Base-by-base conservation (phyloP, 1,284 basidiomycete genomes). In the Moniliophthora roreri region DNA sequence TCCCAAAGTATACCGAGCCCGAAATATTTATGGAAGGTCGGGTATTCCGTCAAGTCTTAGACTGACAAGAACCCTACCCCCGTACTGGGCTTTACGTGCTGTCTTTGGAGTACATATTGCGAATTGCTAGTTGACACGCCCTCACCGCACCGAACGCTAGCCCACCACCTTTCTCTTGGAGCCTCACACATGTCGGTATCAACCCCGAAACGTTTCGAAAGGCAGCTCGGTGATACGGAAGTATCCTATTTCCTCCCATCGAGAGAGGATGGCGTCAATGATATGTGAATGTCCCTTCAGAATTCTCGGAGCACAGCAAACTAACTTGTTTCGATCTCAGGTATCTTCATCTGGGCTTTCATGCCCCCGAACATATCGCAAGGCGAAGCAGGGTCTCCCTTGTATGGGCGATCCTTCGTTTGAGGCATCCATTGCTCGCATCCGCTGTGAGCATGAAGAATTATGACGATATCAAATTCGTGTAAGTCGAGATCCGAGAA, bases 251-350 rank as follows among this genome's bases (percentile, higher is more conserved):
- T 80, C 63, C 74, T 91, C 9, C 89, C 87, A 1, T 83, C 84
- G 3, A 77, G 89, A 18, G 81, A 81, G 46, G 79, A 74, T 54
- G 90, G 90, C 11, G 89, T 91, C 23, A 92, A 92, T 61, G 90
- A 93, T 66, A 91, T 92, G 90, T 90, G 63, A 54, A 78, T 64
- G n/a, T 16, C 16, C 10, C 28, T 13, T n/a, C 21, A 38, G 15
- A 16, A 6, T 52, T 32, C 8, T 28, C 24, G 46, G 40, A 39
- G 18, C 9, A n/a, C 23, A 23, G 26, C 13, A 3, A 15, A 15
- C 37, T 36, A 28, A 36, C 24, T 38, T 41, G 23, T 21, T 18
- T 47, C 38, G 38, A 53, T 20, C 20, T 24, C 54, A 86, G 84
- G 84, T 87, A 85, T 63, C 67, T 89, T 24, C 88, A 91, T 65